Evolutionary conservation across 805 yeast species (phyloP).

Genomic region (Candida yuanshanica): DNA sequence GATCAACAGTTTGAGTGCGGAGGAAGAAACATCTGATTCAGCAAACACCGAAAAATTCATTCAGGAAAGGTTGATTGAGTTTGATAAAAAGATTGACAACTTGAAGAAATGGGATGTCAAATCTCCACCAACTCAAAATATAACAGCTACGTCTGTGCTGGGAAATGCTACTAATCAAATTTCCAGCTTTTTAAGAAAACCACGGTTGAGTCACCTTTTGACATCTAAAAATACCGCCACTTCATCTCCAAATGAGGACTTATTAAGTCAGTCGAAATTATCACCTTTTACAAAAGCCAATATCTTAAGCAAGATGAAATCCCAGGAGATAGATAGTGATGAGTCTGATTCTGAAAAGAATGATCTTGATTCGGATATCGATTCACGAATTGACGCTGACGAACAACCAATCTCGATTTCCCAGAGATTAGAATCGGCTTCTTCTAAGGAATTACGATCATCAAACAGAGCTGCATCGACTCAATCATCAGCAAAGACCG

Average conservation of each 20-base stretch:
- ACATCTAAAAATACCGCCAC: background rate
- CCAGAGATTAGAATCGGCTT: slow-evolving; percentile 4
- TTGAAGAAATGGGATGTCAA: slow-evolving; percentile 4
- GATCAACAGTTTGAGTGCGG: slow-evolving; percentile 32
- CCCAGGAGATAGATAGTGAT: slow-evolving; percentile 16
- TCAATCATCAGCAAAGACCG: background rate
- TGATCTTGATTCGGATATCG: slow-evolving; percentile 21
- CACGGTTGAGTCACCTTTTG: background rate
- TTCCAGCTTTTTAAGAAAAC: slow-evolving; percentile 1
- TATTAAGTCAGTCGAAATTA: slow-evolving; percentile 10
- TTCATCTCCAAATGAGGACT: slow-evolving; percentile 3
- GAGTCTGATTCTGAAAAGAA: slow-evolving; percentile 25
- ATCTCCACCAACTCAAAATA: background rate
- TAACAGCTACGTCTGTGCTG: background rate
- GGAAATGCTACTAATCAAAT: background rate
- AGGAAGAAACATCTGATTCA: slow-evolving; percentile 7
- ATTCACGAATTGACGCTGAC: slow-evolving; percentile 12
- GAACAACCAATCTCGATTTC: slow-evolving; percentile 4
- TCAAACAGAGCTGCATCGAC: background rate
- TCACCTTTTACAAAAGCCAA: slow-evolving; percentile 22
- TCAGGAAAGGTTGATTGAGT: slow-evolving; percentile 7
- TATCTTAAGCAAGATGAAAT: slow-evolving; percentile 13
- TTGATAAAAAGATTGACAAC: slow-evolving; percentile 13
- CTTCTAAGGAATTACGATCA: background rate
- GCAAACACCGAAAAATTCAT: slow-evolving; percentile 5